Conservation (phyloP, 768 basidiomycete genomes). For the Omphalotus guepiniiformis region DNA sequence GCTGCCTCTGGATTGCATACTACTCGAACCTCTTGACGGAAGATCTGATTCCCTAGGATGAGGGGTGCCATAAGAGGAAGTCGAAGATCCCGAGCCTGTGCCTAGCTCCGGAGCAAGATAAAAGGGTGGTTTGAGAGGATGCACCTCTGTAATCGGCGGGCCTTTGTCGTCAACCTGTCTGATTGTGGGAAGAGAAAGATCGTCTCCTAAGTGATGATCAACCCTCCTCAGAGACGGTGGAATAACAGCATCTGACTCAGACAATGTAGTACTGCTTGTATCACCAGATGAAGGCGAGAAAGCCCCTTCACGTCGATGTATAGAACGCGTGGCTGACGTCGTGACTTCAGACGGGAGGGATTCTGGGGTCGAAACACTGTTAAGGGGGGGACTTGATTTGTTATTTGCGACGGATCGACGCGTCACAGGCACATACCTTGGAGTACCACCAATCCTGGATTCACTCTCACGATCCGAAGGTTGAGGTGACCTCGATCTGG, state of each 20-base stretch:
- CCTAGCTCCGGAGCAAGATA: neutral
- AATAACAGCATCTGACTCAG: neutral
- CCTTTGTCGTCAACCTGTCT: neutral
- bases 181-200: neutral
- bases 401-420: too few relatives aligned
- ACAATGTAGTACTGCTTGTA: neutral
- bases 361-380: neutral
- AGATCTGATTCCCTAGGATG: slow-evolving; percentile 25
- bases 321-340: slow-evolving; percentile 10
- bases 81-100: slow-evolving; percentile 9
- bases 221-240: slow-evolving; percentile 4
- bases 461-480: neutral
- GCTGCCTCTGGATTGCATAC: too few relatives aligned
- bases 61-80: slow-evolving; percentile 21
- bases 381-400: neutral
- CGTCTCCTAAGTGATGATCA: slow-evolving; percentile 2
- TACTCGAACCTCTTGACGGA: slow-evolving; percentile 14
- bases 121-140: slow-evolving; percentile 4
- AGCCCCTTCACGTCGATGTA: slow-evolving; percentile 61
- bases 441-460: neutral
- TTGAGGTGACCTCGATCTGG: slow-evolving; percentile 13
- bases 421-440: too few relatives aligned
- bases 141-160: neutral
- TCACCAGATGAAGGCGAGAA: slow-evolving; percentile 45
- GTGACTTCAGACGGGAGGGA: neutral